Evolutionary conservation across 495 filamentous ascomycete species (phyloP).

Genomic region (Hypomontagnella submonticulosa): DNA sequence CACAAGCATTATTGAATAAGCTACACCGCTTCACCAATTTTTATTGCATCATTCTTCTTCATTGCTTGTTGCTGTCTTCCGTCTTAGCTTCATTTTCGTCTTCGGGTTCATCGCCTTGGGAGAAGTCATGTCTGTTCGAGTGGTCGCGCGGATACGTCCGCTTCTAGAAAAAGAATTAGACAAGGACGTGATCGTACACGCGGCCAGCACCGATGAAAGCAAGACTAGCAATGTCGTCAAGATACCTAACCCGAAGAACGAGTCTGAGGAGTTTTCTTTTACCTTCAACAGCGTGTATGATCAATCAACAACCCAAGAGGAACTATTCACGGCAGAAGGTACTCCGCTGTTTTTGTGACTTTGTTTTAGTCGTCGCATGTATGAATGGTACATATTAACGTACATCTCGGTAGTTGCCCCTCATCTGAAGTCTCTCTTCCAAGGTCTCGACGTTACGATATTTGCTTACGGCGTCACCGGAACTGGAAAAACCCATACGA

Average conservation of each 20-base stretch:
- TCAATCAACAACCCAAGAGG: slow-evolving; percentile 78
- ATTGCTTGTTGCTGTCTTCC: background rate
- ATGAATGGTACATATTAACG: slow-evolving; percentile 8
- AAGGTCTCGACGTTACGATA: slow-evolving; percentile 91
- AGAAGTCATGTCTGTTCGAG: slow-evolving; percentile 73
- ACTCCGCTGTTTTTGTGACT: slow-evolving; percentile 21
- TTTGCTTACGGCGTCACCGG: slow-evolving; percentile 98
- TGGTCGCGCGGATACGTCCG: slow-evolving; percentile 89
- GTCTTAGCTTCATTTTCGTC: slow-evolving; percentile 1
- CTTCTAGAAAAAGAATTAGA: slow-evolving; percentile 84
- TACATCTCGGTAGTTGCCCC: slow-evolving; percentile 56
- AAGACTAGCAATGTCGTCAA: slow-evolving; percentile 73
- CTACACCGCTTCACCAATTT: slow-evolving; percentile 12
- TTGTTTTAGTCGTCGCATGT: too few species aligned
- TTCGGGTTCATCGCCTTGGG: slow-evolving; percentile 22
- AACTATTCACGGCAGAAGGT: slow-evolving; percentile 91
- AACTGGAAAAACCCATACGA: slow-evolving; percentile 97
- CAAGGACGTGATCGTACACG: slow-evolving; percentile 83
- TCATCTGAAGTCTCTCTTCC: slow-evolving; percentile 88
- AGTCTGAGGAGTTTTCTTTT: slow-evolving; percentile 89
- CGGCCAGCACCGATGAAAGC: slow-evolving; percentile 67
- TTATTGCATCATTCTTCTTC: slow-evolving; percentile 21
- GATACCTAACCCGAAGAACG: slow-evolving; percentile 95
- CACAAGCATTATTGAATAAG: slow-evolving; percentile 27
- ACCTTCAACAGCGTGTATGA: slow-evolving; percentile 96